Conservation (phyloP, 2,329 filamentous ascomycete genomes). For the Bipolaris zeicola region DNA sequence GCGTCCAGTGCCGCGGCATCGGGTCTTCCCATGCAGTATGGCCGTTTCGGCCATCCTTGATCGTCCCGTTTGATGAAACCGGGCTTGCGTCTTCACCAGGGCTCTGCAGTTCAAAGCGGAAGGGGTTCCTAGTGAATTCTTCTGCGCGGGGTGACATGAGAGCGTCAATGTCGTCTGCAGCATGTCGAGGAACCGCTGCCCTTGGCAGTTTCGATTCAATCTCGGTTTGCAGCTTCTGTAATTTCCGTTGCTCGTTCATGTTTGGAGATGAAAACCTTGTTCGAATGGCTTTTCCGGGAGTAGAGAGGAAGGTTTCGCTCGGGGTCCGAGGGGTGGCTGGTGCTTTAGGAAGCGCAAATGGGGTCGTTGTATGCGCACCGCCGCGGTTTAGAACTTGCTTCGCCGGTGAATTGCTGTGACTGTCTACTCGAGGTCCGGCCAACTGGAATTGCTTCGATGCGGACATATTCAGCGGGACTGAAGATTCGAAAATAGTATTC, state of each 20-base stretch:
- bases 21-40: slow-evolving; percentile 35
- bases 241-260: slow-evolving; percentile 44
- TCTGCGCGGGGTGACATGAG: slow-evolving; percentile 74
- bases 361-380: slow-evolving; percentile 15
- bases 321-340: slow-evolving; percentile 25
- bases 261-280: slow-evolving; percentile 50
- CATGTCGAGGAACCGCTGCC: slow-evolving; percentile 31
- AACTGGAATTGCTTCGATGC: slow-evolving; percentile 16
- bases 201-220: slow-evolving; percentile 47
- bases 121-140: slow-evolving; percentile 67
- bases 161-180: slow-evolving; percentile 54
- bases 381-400: slow-evolving; percentile 15
- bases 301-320: slow-evolving; percentile 34
- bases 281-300: slow-evolving; percentile 37
- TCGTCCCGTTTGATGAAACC: slow-evolving; percentile 40
- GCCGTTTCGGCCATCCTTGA: slow-evolving; percentile 38
- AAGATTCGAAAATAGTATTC: slow-evolving; percentile 24
- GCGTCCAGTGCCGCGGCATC: slow-evolving; percentile 45
- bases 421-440: slow-evolving; percentile 29
- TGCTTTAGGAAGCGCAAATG: slow-evolving; percentile 16
- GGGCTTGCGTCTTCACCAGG: slow-evolving; percentile 36
- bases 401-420: slow-evolving; percentile 29
- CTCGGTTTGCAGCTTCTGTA: slow-evolving; percentile 49
- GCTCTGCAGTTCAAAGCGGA: slow-evolving; percentile 42
- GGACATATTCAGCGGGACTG: slow-evolving; percentile 17